A percentile compares a stretch with the other conserved stretches of the same genome.
Evolutionary conservation across 2,329 filamentous ascomycete species (phyloP).

Genomic region (Nemania sp.): DNA sequence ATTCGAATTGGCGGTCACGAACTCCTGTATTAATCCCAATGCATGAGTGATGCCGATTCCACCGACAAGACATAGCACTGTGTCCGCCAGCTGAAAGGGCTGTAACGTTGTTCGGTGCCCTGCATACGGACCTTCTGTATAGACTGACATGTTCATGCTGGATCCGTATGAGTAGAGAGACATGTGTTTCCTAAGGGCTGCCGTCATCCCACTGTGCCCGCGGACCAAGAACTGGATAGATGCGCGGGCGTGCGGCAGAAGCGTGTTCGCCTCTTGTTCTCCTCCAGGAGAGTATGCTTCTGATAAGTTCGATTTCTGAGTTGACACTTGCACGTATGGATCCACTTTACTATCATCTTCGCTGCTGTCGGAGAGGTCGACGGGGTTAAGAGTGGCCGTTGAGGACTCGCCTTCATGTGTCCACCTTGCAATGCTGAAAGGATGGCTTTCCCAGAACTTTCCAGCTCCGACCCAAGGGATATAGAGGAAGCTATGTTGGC

Average conservation of each 20-base stretch:
- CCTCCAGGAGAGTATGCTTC: neutral
- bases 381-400: neutral
- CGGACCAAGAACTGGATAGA: conserved; percentile 19
- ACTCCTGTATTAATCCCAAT: conserved; percentile 29
- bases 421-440: conserved; percentile 31
- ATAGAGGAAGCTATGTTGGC: conserved; percentile 28
- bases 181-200: conserved; percentile 16
- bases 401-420: neutral
- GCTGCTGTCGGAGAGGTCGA: neutral
- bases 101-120: conserved; percentile 19
- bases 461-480: conserved; percentile 23
- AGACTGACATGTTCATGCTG: conserved; percentile 15
- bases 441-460: conserved; percentile 34
- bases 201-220: conserved; percentile 23
- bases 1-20: conserved; percentile 7
- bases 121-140: conserved; percentile 25
- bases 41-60: conserved; percentile 28
- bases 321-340: neutral
- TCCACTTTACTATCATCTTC: neutral
- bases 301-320: neutral
- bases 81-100: conserved; percentile 19
- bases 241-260: neutral
- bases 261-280: neutral
- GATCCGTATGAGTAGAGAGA: conserved; percentile 2
- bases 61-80: conserved; percentile 24